These are phyloP conservation scores for Forsythia viridissima DNA, from an alignment of 257 asterid species.

Conservation along the genomic window DNA sequence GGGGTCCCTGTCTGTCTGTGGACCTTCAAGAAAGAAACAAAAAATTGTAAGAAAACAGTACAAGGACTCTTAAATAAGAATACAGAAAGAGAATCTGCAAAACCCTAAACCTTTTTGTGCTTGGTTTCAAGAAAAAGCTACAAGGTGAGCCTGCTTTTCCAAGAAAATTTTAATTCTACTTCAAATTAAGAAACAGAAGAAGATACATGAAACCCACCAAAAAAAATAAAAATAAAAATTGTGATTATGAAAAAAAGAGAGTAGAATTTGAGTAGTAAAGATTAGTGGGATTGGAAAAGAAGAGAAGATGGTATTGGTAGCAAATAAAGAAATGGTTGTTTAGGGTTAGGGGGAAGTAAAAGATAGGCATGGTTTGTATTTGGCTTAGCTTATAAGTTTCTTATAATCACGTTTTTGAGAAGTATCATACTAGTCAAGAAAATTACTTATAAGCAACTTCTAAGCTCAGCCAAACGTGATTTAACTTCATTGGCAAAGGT, in stretches of 20 bases:
- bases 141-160: not conserved
- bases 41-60: slow-evolving; percentile 20
- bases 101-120: slow-evolving; percentile 25
- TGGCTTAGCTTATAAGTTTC: not conserved
- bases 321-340: slow-evolving; percentile 32
- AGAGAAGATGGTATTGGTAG: slow-evolving; percentile 24
- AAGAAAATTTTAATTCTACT: slow-evolving; percentile 11
- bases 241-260: not conserved
- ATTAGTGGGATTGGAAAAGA: not conserved
- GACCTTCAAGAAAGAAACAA: slow-evolving; percentile 23
- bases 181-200: not conserved
- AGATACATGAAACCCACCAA: not conserved
- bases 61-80: slow-evolving; percentile 16
- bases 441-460: not conserved
- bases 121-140: slow-evolving; percentile 8
- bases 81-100: slow-evolving; percentile 5
- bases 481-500: not conserved
- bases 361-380: slow-evolving; percentile 5
- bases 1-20: slow-evolving; percentile 18
- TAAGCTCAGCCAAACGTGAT: not conserved
- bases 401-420: not conserved
- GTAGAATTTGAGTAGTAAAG: slow-evolving; percentile 5
- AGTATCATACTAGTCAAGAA: not conserved
- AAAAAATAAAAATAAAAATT: not conserved
- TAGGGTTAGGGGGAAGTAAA: slow-evolving; percentile 53